Conservation (phyloP, 1,139 yeast species). For the Taphrina flavorubra region DNA sequence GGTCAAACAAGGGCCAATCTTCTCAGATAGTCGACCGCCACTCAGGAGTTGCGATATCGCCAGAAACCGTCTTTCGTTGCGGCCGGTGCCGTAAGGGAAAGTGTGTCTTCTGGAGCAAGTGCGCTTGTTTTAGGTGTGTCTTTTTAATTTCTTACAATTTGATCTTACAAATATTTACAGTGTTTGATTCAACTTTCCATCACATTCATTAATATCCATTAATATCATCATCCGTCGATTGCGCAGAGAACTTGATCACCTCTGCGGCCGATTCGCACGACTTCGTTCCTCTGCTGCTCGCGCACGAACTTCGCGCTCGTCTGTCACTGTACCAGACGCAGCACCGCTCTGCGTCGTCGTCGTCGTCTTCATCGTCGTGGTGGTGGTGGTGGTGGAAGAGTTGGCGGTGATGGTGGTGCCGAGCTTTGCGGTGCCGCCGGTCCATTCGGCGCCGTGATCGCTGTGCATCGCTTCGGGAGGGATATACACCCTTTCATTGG, state of each 20-base stretch:
- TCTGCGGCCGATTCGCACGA: neutral
- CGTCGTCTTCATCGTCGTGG: neutral
- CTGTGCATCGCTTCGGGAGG: slow-evolving; percentile 24
- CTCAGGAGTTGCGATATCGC: neutral
- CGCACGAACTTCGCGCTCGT: slow-evolving; percentile 30
- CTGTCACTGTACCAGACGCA: neutral
- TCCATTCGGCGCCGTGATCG: slow-evolving; percentile 13
- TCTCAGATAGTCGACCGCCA: neutral
- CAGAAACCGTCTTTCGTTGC: neutral
- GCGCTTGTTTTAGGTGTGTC: too few species aligned
- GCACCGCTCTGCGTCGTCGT: neutral
- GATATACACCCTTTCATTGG: slow-evolving; percentile 43
- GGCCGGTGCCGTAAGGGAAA: neutral
- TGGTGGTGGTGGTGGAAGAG: too few species aligned
- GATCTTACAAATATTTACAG: slow-evolving; percentile 4
- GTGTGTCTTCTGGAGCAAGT: neutral
- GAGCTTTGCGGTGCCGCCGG: slow-evolving; percentile 6
- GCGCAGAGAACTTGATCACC: too few species aligned
- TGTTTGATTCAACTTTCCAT: neutral
- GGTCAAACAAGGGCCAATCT: neutral
- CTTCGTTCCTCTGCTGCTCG: slow-evolving; percentile 27
- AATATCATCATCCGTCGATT: too few species aligned
- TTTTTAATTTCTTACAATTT: too few species aligned
- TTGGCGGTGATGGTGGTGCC: neutral
- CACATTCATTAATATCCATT: neutral